Conservation (phyloP, 352 stramenopile genomes). For the Pythium diclinum region DNA sequence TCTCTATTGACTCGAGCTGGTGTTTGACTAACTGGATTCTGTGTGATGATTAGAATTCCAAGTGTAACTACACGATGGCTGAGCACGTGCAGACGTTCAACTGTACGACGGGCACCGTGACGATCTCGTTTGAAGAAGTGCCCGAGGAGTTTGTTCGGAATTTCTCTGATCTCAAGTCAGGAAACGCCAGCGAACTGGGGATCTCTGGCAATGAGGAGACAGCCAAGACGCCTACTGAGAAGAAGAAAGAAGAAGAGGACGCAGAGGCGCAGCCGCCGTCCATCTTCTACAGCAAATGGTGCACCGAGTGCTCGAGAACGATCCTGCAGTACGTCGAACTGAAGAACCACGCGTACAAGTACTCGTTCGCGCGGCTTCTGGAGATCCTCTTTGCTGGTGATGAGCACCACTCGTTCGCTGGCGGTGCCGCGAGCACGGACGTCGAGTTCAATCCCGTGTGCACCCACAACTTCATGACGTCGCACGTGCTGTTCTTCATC, state of each 20-base stretch:
- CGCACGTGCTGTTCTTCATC: slow-evolving; percentile 82
- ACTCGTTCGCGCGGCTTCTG: slow-evolving; percentile 97
- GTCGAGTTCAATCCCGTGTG: slow-evolving; percentile 27
- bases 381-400: slow-evolving; percentile 94
- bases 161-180: slow-evolving; percentile 3
- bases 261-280: slow-evolving; percentile 27
- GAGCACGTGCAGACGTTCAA: slow-evolving; percentile 84
- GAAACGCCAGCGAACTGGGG: slow-evolving; percentile 17
- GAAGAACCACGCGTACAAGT: slow-evolving; percentile 95
- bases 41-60: slow-evolving; percentile 46
- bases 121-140: slow-evolving; percentile 80
- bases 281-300: slow-evolving; percentile 98
- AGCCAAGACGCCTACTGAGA: neutral
- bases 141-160: neutral
- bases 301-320: slow-evolving; percentile 90
- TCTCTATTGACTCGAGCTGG: too few relatives aligned
- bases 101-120: slow-evolving; percentile 64
- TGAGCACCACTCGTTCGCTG: slow-evolving; percentile 32
- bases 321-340: slow-evolving; percentile 89
- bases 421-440: neutral
- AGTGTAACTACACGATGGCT: slow-evolving; percentile 78
- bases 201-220: neutral
- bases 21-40: neutral
- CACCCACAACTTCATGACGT: slow-evolving; percentile 47
- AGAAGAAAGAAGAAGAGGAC: slow-evolving; percentile 5